A percentile compares a stretch with the other conserved stretches of the same genome.
These are phyloP conservation scores for Talaromyces funiculosus DNA, from an alignment of 2,329 filamentous ascomycete genomes.

Conservation along the genomic window DNA sequence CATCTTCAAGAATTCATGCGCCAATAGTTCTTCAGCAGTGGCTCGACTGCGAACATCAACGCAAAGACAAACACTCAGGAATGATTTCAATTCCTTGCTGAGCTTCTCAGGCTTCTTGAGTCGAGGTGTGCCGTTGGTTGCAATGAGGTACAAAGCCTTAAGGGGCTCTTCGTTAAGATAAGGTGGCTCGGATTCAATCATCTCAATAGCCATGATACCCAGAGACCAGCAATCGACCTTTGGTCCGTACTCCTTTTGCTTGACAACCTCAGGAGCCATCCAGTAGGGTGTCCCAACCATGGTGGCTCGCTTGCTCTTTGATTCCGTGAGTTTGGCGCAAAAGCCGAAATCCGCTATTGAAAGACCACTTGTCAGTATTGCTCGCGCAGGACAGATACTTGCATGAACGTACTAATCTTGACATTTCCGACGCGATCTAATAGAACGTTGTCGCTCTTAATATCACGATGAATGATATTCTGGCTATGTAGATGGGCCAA, in stretches of 20 bases:
- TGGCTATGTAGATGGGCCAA: constrained; percentile 90
- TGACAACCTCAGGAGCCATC: constrained; percentile 99
- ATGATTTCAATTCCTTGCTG: constrained; percentile 95
- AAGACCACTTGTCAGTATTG: neutral
- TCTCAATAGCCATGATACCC: constrained; percentile 99
- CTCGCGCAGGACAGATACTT: neutral
- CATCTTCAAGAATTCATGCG: constrained; percentile 90
- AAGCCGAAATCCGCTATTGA: constrained; percentile 88
- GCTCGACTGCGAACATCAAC: constrained; percentile 94
- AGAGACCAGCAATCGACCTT: constrained; percentile 99
- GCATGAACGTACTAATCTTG: constrained; percentile 77
- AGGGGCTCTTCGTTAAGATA: constrained; percentile 97
- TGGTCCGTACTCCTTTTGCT: constrained; percentile 96
- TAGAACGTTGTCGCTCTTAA: constrained; percentile 98
- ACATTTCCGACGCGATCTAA: constrained; percentile 91
- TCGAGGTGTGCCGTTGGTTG: constrained; percentile 91
- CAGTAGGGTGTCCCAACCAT: constrained; percentile 99
- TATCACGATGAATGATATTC: constrained; percentile 97
- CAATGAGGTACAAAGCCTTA: constrained; percentile 95
- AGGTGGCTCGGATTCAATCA: constrained; percentile 97
- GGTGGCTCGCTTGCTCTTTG: constrained; percentile 93
- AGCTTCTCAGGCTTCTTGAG: constrained; percentile 98
- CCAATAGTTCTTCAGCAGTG: constrained; percentile 80
- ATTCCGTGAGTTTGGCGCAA: constrained; percentile 95
- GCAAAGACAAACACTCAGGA: constrained; percentile 91